A percentile compares a stretch with the other conserved stretches of the same genome.
Conservation (phyloP, 148 eudicot species). For the Arbutus unedo region DNA sequence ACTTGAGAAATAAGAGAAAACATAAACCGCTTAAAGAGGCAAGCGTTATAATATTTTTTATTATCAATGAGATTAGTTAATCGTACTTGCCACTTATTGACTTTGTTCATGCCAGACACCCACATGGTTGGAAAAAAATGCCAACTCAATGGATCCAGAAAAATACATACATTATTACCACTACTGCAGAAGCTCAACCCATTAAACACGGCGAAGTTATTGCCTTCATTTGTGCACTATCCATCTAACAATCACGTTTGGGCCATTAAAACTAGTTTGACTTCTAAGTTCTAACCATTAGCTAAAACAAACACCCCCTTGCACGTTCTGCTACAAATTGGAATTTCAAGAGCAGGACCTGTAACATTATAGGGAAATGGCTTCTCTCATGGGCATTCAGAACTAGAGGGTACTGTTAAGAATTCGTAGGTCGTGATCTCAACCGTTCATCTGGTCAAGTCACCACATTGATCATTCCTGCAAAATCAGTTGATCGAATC, state of each 20-base stretch:
- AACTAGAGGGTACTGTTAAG: not conserved
- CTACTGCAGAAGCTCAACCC: not conserved
- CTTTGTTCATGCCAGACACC: not conserved
- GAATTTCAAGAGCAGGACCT: not conserved
- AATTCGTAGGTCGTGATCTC: not conserved
- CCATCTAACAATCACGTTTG: not conserved
- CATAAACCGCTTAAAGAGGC: too few relatives aligned
- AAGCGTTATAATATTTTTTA: too few relatives aligned
- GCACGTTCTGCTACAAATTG: not conserved
- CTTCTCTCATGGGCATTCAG: not conserved
- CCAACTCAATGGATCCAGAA: not conserved
- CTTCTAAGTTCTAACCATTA: not conserved
- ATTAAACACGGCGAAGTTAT: not conserved
- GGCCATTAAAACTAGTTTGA: not conserved
- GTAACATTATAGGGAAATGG: not conserved
- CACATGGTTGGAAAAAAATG: not conserved
- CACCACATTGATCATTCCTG: not conserved
- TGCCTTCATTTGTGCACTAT: not conserved
- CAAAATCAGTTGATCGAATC: not conserved
- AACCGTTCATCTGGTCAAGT: not conserved
- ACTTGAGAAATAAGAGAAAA: too few relatives aligned
- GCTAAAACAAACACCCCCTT: not conserved
- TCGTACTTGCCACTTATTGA: too few relatives aligned
- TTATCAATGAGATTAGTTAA: too few relatives aligned
- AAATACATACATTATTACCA: not conserved